Conservation (phyloP, 129 eudicot genomes). For the Rutidosis leptorrhynchoides region DNA sequence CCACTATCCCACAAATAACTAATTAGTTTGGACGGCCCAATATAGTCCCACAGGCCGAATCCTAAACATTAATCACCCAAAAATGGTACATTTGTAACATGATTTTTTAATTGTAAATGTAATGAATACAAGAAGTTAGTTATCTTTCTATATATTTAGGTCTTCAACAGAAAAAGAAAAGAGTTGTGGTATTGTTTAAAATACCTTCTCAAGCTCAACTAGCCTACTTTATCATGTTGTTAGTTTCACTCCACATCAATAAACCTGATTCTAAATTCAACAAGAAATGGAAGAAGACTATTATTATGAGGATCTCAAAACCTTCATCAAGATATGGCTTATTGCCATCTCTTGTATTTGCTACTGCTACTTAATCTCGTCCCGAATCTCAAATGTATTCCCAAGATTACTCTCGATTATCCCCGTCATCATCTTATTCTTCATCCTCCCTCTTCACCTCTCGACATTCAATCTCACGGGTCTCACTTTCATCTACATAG, state of each 20-base stretch:
- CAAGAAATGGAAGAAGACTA: neutral
- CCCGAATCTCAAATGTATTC: constrained; percentile 31
- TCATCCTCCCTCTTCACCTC: constrained; percentile 46
- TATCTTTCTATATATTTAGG: too few relatives aligned
- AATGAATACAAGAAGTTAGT: too few relatives aligned
- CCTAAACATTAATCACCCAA: too few relatives aligned
- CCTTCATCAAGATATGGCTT: neutral
- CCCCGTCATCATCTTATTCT: constrained; percentile 41
- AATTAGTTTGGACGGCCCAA: too few relatives aligned
- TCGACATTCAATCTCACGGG: constrained; percentile 49
- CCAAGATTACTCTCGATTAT: constrained; percentile 29
- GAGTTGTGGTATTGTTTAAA: too few relatives aligned
- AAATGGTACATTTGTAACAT: too few relatives aligned
- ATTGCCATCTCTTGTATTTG: constrained; percentile 23
- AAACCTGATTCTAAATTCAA: neutral
- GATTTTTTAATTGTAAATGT: too few relatives aligned
- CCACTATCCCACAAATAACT: too few relatives aligned
- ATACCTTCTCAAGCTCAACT: too few relatives aligned
- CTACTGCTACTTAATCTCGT: constrained; percentile 36
- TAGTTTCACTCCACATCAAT: neutral
- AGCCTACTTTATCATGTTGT: too few relatives aligned
- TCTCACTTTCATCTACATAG: constrained; percentile 46
- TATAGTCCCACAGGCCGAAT: too few relatives aligned
- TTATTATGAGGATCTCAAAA: neutral
- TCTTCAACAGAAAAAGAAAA: too few relatives aligned